Evolutionary conservation across 2,329 filamentous ascomycete species (phyloP).

Genomic region (Fusarium transvaalense): DNA sequence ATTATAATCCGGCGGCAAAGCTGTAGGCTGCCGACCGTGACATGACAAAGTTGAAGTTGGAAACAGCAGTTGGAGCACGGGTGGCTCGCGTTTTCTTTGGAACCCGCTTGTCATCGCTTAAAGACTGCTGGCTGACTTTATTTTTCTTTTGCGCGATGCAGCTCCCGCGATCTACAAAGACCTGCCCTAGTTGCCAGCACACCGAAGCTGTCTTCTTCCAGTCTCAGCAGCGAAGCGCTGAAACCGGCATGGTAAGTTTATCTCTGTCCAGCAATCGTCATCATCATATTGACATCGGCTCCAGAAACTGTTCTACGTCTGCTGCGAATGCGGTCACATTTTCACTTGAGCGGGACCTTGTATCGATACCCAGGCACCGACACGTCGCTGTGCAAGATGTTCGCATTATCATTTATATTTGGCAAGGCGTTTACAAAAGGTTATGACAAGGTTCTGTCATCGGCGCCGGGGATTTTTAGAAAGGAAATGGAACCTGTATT

Average conservation of each 20-base stretch:
- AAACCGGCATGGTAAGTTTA: constrained; percentile 93
- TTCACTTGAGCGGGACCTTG: constrained; percentile 66
- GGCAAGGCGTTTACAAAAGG: constrained; percentile 43
- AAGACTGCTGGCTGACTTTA: constrained; percentile 59
- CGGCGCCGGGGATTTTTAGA: constrained; percentile 27
- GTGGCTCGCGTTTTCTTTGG: constrained; percentile 46
- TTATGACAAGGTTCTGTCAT: constrained; percentile 25
- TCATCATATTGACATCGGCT: constrained; percentile 10
- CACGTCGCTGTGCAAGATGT: constrained; percentile 30
- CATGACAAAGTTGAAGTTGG: constrained; percentile 36
- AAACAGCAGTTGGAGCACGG: constrained; percentile 45
- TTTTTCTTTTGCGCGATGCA: constrained; percentile 62
- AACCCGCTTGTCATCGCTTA: constrained; percentile 48
- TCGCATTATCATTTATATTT: constrained; percentile 39
- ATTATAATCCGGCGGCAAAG: constrained; percentile 26
- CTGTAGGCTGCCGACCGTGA: constrained; percentile 37
- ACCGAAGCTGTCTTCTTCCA: constrained; percentile 98
- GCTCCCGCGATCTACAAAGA: constrained; percentile 90
- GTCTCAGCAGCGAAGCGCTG: constrained; percentile 94
- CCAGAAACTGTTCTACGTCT: constrained; percentile 93
- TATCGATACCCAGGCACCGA: constrained; percentile 45
- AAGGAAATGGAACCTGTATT: constrained; percentile 34
- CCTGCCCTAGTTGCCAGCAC: constrained; percentile 86
- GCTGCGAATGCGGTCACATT: constrained; percentile 92
- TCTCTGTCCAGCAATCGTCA: background rate